phyloP scores from a whole-genome alignment of 2,329 filamentous ascomycete genomes.

The Ascochyta clinopodiicola region DNA sequence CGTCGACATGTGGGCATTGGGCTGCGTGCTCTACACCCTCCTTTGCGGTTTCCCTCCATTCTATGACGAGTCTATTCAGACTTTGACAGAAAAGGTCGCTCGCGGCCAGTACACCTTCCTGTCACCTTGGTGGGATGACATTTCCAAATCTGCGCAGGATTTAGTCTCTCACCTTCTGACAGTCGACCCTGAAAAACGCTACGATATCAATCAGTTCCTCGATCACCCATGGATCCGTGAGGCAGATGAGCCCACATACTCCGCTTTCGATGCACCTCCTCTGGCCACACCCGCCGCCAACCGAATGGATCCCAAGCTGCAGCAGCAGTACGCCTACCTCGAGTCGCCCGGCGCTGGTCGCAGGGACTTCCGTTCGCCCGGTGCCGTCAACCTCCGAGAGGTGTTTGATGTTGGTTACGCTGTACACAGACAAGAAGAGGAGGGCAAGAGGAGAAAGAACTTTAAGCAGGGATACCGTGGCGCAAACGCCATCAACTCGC shows the following conservation, averaged over 20 bases:
- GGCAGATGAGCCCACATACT: conserved; percentile 70
- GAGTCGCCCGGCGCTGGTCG: conserved; percentile 70
- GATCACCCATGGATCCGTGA: conserved; percentile 91
- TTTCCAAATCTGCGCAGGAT: conserved; percentile 93
- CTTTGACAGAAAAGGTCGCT: conserved; percentile 96
- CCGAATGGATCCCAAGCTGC: conserved; percentile 64
- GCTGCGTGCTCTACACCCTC: conserved; percentile 94
- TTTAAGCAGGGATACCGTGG: conserved; percentile 73
- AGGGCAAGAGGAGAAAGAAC: conserved; percentile 88
- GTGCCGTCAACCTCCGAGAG: conserved; percentile 92
- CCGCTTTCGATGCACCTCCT: conserved; percentile 72
- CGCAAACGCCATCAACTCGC: conserved; percentile 67
- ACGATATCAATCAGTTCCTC: conserved; percentile 90
- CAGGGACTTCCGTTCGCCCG: conserved; percentile 93
- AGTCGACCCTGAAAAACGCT: conserved; percentile 93
- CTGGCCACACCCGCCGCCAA: conserved; percentile 69
- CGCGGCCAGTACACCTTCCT: conserved; percentile 96
- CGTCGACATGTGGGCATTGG: conserved; percentile 98
- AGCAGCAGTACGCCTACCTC: conserved; percentile 61
- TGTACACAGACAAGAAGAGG: conserved; percentile 95
- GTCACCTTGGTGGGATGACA: conserved; percentile 99
- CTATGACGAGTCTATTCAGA: conserved; percentile 97
- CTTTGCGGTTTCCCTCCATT: conserved; percentile 98
- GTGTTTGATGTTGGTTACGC: conserved; percentile 99
- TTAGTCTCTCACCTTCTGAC: conserved; percentile 91